Base-by-base conservation (phyloP, 495 filamentous ascomycete species). In the Parachaetomium inaequale region DNA sequence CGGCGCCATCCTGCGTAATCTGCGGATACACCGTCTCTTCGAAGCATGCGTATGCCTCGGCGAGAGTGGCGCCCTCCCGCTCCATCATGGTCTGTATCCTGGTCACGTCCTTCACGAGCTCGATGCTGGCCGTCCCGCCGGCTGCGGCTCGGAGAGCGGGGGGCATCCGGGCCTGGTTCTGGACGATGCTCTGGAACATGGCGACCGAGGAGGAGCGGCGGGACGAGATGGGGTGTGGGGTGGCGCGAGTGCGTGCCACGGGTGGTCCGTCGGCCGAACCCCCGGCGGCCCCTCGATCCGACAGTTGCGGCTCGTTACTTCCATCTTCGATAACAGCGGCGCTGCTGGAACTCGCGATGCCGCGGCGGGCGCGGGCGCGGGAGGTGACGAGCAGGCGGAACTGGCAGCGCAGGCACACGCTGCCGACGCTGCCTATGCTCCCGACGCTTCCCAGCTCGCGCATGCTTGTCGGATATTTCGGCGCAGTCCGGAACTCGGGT, bases 41-140 rank as follows among this genome's bases (percentile, higher is more conserved):
- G 60, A 82, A 79, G 52, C 73, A 76, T 8, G 54, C 19, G 64
- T 74, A 83, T 14, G 77, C 69, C 2, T 74, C 68, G 12, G 59
- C 36, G 8, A 65, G 55, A 2, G 74, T 56, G 17, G 47, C 57
- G 21, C 53, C 38, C 42, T 65, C 65, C 4, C 58, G 63, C 1
- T 71, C 64, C 15, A 81, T 40, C 71, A 78, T 79, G 19, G 65
- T 63, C 58, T 73, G 68, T 28, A 80, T 66, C 46, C 68, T 69
- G 31, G 70, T 69, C 19, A 70, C 68, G 26, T 74, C 66, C 58
- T 72, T 57, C 17, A 70, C 29, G 14, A 68, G 46, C 19, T 65
- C 50, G 55, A 75, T 54, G 53, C 47, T 58, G 21, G 52, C 64
- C 32, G 53, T 4, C 12, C 59, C 31, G 36, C 4, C 15, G 1